Base-by-base conservation (phyloP, 2,329 filamentous ascomycete species). In the Trichoderma endophyticum region DNA sequence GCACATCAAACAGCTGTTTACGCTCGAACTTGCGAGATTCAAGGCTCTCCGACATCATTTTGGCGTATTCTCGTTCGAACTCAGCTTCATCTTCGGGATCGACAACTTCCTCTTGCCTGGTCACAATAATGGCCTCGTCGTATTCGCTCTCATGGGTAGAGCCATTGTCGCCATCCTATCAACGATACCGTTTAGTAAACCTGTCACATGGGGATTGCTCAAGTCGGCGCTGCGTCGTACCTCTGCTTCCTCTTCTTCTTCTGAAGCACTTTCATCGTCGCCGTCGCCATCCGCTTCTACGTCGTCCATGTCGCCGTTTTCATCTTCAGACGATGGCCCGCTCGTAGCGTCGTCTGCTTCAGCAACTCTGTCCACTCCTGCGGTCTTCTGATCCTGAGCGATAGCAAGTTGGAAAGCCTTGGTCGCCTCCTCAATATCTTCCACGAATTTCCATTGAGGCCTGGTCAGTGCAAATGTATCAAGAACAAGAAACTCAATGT, bases 21-120 rank as follows among this genome's bases (percentile, higher is more conserved):
- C 96, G 93, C 79, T 99, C 96, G 76, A 97, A 97, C 78, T 97
- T 98, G 77, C 96, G 90, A 5, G 95, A 97, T 76, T 99, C 96
- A 77, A 97, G 85, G 83, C 95, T 98, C 81, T 99, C 96, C 65
- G 95, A 89, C 95, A 99, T 98, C 89, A 99, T 93, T 82, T 97
- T 98, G 48, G 96, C 95, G 81, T 97, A 96, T 82, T 98, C 96
- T 77, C 95, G 93, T 79, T 99, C 97, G 80, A 99, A 99, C 56
- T 99, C 96, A 7, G 95, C 96, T 78, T 99, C 96, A 54, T 92
- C 94, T 82, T 98, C 95, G 0, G 95, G 95, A 75, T 99, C 95
- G 71, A 95, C 88, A 77, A 95, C 89, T 79, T 98, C 94, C 80
- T 97, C 93, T 78, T 95, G 92, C 73, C 95, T 91, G 59, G 94